These are phyloP conservation scores for Rhodotorula toruloides DNA, from an alignment of 768 basidiomycete genomes.

Conservation along the genomic window DNA sequence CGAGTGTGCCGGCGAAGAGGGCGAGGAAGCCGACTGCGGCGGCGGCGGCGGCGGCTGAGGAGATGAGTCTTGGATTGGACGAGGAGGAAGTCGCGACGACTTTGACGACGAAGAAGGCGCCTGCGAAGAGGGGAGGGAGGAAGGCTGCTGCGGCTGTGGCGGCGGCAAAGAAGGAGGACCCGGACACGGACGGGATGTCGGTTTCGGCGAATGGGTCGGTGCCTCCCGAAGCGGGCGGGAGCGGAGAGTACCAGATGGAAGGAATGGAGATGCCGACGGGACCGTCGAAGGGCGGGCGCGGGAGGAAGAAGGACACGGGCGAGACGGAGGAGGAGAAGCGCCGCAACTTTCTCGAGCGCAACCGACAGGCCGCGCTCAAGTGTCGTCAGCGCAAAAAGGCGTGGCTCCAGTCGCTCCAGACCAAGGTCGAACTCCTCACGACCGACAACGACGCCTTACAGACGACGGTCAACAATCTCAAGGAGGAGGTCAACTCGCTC, in stretches of 20 bases:
- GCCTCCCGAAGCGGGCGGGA: not conserved
- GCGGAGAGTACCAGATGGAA: not conserved
- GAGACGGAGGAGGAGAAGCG: constrained; percentile 99
- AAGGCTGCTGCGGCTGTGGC: not conserved
- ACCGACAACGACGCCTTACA: constrained; percentile 93
- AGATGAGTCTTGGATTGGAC: constrained; percentile 5
- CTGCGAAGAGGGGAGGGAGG: not conserved
- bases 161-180: constrained; percentile 18
- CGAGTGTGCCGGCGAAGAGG: constrained; percentile 17
- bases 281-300: constrained; percentile 43
- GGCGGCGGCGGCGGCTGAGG: constrained; percentile 10
- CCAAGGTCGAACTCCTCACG: constrained; percentile 84
- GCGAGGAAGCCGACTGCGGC: constrained; percentile 11
- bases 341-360: constrained; percentile 91
- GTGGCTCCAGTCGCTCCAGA: constrained; percentile 87
- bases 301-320: constrained; percentile 60
- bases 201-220: constrained; percentile 1
- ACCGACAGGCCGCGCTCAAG: constrained; percentile 96
- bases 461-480: constrained; percentile 73
- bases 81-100: constrained; percentile 1
- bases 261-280: constrained; percentile 4
- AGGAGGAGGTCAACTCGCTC: constrained; percentile 86
- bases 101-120: not conserved
- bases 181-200: constrained; percentile 4
- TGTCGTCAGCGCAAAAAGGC: constrained; percentile 99